These are phyloP conservation scores for Cercospora sesami DNA, from an alignment of 2,329 filamentous ascomycete genomes.

Conservation along the genomic window DNA sequence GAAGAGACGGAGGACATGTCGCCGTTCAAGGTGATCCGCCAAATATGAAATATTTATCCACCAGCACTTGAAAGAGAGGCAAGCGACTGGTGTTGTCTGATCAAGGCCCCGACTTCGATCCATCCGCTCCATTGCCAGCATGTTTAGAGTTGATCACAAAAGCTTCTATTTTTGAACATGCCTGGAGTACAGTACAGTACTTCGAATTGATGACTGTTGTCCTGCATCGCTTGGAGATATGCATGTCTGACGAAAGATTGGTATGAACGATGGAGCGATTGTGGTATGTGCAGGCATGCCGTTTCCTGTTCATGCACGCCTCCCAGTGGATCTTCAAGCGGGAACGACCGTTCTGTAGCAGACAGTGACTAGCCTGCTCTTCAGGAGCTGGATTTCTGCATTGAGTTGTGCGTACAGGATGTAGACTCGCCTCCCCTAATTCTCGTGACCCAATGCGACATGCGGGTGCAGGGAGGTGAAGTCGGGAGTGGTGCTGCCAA, in stretches of 20 bases:
- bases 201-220: background rate
- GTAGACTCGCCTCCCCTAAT: background rate
- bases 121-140: background rate
- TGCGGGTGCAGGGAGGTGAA: conserved; percentile 7
- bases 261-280: background rate
- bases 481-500: background rate
- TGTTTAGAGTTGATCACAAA: background rate
- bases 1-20: background rate
- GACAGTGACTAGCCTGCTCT: background rate
- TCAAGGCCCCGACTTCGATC: background rate
- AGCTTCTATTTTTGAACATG: background rate
- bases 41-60: background rate
- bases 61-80: background rate
- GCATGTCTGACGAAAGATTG: background rate
- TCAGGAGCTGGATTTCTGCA: background rate
- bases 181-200: background rate
- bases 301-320: background rate
- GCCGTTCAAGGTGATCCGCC: background rate
- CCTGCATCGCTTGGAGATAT: background rate
- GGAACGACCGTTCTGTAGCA: background rate
- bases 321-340: background rate
- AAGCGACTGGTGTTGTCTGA: background rate
- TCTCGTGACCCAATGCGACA: background rate
- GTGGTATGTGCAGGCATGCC: background rate
- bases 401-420: background rate